Conservation (phyloP, 805 yeast genomes). For the Yamadazyma olivae region DNA sequence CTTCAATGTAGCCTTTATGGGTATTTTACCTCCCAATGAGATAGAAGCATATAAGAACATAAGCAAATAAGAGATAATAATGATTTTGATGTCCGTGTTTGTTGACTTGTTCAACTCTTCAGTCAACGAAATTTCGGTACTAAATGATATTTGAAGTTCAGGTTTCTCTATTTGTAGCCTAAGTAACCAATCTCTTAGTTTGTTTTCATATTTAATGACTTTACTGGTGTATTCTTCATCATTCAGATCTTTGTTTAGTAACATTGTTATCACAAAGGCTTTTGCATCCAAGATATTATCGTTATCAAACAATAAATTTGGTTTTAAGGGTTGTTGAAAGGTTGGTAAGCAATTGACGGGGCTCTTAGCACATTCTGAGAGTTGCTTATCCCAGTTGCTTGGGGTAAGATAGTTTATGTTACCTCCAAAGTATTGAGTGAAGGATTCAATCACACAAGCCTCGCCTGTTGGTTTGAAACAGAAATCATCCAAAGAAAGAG, state of each 20-base stretch:
- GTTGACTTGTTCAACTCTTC: slow-evolving; percentile 81
- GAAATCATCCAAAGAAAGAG: slow-evolving; percentile 50
- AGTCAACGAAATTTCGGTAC: slow-evolving; percentile 79
- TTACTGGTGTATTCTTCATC: slow-evolving; percentile 35
- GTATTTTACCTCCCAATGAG: slow-evolving; percentile 66
- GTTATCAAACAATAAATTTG: slow-evolving; percentile 58
- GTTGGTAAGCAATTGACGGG: slow-evolving; percentile 90
- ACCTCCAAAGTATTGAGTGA: slow-evolving; percentile 84
- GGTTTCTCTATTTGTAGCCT: slow-evolving; percentile 39
- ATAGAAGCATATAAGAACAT: slow-evolving; percentile 90
- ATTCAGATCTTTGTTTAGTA: slow-evolving; percentile 52
- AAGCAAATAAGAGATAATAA: slow-evolving; percentile 69
- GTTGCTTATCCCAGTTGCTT: slow-evolving; percentile 51
- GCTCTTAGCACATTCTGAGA: slow-evolving; percentile 62
- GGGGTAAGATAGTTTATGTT: slow-evolving; percentile 48
- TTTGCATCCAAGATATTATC: slow-evolving; percentile 52
- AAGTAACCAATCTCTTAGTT: slow-evolving; percentile 54
- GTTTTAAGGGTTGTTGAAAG: slow-evolving; percentile 86
- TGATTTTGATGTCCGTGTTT: slow-evolving; percentile 70
- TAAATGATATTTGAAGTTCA: slow-evolving; percentile 61
- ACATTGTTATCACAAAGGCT: slow-evolving; percentile 75
- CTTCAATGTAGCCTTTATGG: slow-evolving; percentile 27
- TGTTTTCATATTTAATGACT: slow-evolving; percentile 67
- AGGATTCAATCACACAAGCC: slow-evolving; percentile 79
- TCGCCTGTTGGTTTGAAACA: slow-evolving; percentile 85